Base-by-base conservation (phyloP, 495 filamentous ascomycete genomes). In the Hypoxylon lenormandii region DNA sequence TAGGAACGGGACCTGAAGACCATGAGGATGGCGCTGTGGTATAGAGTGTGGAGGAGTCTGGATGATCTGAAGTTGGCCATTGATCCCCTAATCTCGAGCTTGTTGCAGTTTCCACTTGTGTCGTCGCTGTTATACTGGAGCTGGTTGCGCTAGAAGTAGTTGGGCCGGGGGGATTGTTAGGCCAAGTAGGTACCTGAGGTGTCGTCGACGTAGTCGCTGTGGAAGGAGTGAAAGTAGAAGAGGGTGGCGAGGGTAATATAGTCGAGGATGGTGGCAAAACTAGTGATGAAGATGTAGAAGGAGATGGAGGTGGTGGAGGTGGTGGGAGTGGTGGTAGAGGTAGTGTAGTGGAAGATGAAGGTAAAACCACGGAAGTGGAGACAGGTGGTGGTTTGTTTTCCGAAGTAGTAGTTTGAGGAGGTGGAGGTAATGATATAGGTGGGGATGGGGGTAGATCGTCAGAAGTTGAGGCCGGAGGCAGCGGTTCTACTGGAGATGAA, bases 81-180 rank as follows among this genome's bases (percentile, higher is more conserved):
- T 55, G 33, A 21, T 38, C 36, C 15, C n/a, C 26, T 18, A 13
- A 50, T 13, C n/a, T 6, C 4, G 49, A 60, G 30, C 30, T 33
- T 6, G 49, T 49, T 26, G 47, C 30, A 5, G 54, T 30, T 3
- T 23, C 15, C 5, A 19, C 40, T 19, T 59, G n/a, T 43, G 36
- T 26, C 18, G 36, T 26, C 18, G 16, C 8, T 15, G 19, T 22
- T 26, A 16, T 15, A 45, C 23, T 53, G 12, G 13, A 8, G 3
- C 33, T 40, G 10, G 28, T 53, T 13, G 13, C n/a, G 15, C n/a
- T 40, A 3, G 28, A 10, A 63, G 7, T 42, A 48, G 28, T 47
- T 54, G 26, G 18, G 30, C 22, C 47, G 5, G 47, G 49, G 11
- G 53, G 51, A 64, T 56, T 38, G 3, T 30, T 18, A 1, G 58